These are phyloP conservation scores for Collybia sordida DNA, from an alignment of 768 basidiomycete genomes.

Conservation along the genomic window DNA sequence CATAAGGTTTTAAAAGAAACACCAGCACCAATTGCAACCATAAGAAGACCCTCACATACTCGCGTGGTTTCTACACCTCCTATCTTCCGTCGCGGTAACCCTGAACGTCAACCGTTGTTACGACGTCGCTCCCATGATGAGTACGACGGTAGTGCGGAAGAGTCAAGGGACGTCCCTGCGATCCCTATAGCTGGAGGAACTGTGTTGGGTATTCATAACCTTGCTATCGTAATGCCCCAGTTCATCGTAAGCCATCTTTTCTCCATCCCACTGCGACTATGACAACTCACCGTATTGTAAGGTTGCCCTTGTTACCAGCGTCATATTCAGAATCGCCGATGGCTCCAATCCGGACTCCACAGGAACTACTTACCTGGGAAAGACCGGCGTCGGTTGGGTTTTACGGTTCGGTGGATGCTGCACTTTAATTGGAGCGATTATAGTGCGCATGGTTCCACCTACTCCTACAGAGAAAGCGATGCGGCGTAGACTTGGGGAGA, in stretches of 20 bases:
- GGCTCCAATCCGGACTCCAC: conserved; percentile 41
- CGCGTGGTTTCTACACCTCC: conserved; percentile 55
- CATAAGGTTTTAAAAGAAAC: conserved; percentile 76
- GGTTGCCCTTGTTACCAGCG: conserved; percentile 84
- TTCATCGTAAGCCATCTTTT: conserved; percentile 66
- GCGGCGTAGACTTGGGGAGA: conserved; percentile 74
- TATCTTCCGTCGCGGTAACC: conserved; percentile 27
- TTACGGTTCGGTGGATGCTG: conserved; percentile 89
- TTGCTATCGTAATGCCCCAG: conserved; percentile 94
- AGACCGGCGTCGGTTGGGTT: conserved; percentile 93
- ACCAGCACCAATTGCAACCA: conserved; percentile 13
- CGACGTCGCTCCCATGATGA: conserved; percentile 58
- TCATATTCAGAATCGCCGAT: conserved; percentile 84
- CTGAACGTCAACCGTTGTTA: conserved; percentile 60
- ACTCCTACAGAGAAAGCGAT: conserved; percentile 92
- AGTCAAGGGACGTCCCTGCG: conserved; percentile 29
- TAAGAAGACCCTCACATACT: conserved; percentile 45
- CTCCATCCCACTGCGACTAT: too few relatives aligned
- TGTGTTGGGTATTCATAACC: conserved; percentile 91
- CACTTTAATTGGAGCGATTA: conserved; percentile 77
- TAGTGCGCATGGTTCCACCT: conserved; percentile 81
- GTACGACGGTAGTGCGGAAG: conserved; percentile 36
- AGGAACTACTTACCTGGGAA: conserved; percentile 66
- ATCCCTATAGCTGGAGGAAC: conserved; percentile 81
- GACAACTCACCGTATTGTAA: conserved; percentile 26